phyloP scores from a whole-genome alignment of 2,329 filamentous ascomycete genomes.

The Neocucurbitaria cava region DNA sequence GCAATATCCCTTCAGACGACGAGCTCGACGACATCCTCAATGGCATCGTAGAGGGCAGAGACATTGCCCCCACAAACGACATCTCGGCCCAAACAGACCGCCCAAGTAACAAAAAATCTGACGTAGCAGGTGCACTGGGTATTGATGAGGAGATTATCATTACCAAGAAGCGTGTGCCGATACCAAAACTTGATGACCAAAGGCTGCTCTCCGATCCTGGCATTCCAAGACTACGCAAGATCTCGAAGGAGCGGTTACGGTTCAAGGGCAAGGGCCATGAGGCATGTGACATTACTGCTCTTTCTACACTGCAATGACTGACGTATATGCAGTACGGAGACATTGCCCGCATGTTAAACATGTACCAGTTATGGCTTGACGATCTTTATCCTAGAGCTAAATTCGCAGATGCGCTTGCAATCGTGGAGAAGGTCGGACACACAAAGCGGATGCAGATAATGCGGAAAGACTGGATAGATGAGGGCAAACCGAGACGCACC shows the following conservation, averaged over 20 bases:
- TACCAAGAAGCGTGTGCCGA: slow-evolving; percentile 75
- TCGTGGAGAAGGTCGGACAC: slow-evolving; percentile 94
- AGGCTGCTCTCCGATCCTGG: slow-evolving; percentile 82
- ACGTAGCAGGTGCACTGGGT: slow-evolving; percentile 65
- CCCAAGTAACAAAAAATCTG: slow-evolving; percentile 20
- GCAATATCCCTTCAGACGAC: slow-evolving; percentile 46
- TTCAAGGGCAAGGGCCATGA: slow-evolving; percentile 96
- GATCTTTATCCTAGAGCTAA: slow-evolving; percentile 94
- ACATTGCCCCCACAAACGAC: slow-evolving; percentile 49
- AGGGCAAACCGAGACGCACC: slow-evolving; percentile 64
- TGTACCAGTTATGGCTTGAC: slow-evolving; percentile 97
- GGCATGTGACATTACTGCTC: slow-evolving; percentile 53
- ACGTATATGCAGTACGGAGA: slow-evolving; percentile 74
- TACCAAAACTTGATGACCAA: slow-evolving; percentile 85
- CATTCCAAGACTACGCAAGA: slow-evolving; percentile 79
- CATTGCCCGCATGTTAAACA: slow-evolving; percentile 78
- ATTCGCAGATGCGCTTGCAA: slow-evolving; percentile 85
- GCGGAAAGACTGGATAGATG: slow-evolving; percentile 83
- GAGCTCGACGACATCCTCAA: slow-evolving; percentile 75
- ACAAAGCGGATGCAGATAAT: slow-evolving; percentile 77
- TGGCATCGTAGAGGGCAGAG: slow-evolving; percentile 69
- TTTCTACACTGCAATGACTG: slow-evolving; percentile 2
- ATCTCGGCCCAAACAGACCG: slow-evolving; percentile 17
- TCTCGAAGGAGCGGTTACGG: slow-evolving; percentile 72
- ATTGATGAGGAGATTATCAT: slow-evolving; percentile 88